These are phyloP conservation scores for Beauveria sp. DNA, from an alignment of 2,329 filamentous ascomycete genomes.

Conservation along the genomic window DNA sequence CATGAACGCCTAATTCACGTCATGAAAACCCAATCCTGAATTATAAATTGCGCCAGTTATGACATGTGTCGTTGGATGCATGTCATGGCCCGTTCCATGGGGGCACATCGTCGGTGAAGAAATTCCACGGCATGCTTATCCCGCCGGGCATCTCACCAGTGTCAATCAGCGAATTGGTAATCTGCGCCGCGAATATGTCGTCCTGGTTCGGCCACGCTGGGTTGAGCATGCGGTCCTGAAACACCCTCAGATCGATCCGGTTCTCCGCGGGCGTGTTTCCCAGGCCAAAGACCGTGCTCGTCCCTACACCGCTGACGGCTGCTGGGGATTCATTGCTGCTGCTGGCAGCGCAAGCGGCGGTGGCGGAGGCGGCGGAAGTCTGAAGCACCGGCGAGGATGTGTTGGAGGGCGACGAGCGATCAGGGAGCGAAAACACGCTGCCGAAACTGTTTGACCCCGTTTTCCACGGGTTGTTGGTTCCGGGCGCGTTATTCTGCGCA, in stretches of 20 bases:
- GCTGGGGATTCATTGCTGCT: slow-evolving; percentile 25
- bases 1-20: too few relatives aligned
- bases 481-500: neutral
- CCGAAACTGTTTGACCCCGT: neutral
- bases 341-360: neutral
- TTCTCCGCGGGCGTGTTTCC: slow-evolving; percentile 31
- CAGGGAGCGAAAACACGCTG: slow-evolving; percentile 17
- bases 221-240: slow-evolving; percentile 24
- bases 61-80: too few relatives aligned
- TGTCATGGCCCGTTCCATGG: slow-evolving; percentile 2
- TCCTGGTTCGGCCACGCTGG: slow-evolving; percentile 26
- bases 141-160: slow-evolving; percentile 17
- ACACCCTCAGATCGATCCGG: slow-evolving; percentile 24
- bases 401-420: slow-evolving; percentile 25
- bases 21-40: neutral
- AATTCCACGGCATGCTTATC: slow-evolving; percentile 22
- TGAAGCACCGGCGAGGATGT: slow-evolving; percentile 23
- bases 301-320: neutral
- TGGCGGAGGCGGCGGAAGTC: slow-evolving; percentile 15
- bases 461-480: slow-evolving; percentile 24
- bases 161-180: slow-evolving; percentile 18
- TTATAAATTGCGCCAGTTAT: neutral
- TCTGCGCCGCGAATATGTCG: slow-evolving; percentile 22
- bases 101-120: slow-evolving; percentile 20
- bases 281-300: slow-evolving; percentile 14